Evolutionary conservation across 306 rosid species (phyloP).

Genomic region (Castanea sativa): DNA sequence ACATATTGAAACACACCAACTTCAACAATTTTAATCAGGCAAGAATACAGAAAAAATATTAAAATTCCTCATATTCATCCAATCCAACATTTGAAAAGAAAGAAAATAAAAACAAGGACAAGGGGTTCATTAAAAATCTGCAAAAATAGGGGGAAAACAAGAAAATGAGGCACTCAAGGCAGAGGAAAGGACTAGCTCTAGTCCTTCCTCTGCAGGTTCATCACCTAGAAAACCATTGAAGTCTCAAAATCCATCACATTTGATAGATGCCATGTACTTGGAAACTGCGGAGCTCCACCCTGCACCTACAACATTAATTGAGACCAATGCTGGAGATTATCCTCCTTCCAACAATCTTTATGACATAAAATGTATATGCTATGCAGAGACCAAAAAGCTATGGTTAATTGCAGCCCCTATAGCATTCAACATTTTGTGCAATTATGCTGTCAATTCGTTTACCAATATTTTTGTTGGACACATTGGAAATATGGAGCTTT

Average conservation of each 20-base stretch:
- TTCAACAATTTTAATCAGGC: neutral
- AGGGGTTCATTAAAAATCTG: conserved; percentile 17
- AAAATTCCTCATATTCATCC: conserved; percentile 1
- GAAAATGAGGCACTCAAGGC: conserved; percentile 8
- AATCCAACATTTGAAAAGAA: neutral
- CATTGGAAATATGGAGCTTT: conserved; percentile 71
- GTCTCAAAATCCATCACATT: conserved; percentile 8
- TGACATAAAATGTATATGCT: conserved; percentile 32
- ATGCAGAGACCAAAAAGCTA: conserved; percentile 46
- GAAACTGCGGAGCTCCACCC: conserved; percentile 44
- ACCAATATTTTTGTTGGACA: conserved; percentile 82
- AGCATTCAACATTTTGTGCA: conserved; percentile 73
- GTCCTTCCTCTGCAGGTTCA: conserved; percentile 33
- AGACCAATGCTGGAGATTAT: conserved; percentile 51
- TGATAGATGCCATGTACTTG: neutral
- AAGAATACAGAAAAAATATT: neutral
- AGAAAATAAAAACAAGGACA: neutral
- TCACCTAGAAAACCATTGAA: neutral
- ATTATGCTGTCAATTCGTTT: conserved; percentile 72
- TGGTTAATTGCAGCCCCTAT: conserved; percentile 81
- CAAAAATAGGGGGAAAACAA: conserved; percentile 37
- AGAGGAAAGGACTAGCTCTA: conserved; percentile 27
- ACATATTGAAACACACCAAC: neutral
- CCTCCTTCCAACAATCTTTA: conserved; percentile 2
- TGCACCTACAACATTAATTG: conserved; percentile 45